Evolutionary conservation across 768 basidiomycete species (phyloP), one percentile per base, ranked within the genome.

Genomic region (Sarcodon aspratus): DNA sequence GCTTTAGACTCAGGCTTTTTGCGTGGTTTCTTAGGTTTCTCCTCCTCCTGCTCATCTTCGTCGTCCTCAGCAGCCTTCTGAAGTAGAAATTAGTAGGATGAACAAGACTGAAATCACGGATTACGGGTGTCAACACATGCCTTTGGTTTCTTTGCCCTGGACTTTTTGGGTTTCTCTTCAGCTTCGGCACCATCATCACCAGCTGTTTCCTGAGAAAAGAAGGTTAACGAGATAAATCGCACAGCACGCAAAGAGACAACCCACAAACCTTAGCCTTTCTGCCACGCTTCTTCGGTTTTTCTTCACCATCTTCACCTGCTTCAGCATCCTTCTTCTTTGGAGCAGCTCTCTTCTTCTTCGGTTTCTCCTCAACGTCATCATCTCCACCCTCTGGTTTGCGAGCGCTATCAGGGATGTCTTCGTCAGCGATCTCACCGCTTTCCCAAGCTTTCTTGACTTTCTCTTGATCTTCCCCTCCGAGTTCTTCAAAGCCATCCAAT

Each of bases 401-500:
- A 3, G 88, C 87, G 13, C 71, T 73, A 33, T 76, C 79, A 6
- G 89, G 89, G 36, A 94, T 79, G 57, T 95, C 93, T 55, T 82
- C 91, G 33, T 83, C 79, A 6, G 79, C 88, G 45, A 96, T 86
- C 33, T 81, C 71, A 5, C 85, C 92, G 1, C 72, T 76, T 45
- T 86, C 76, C 72, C 77, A 90, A 1, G 94, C 92, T 57, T 73
- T 77, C 49, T 61, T 67, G 37, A 96, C 62, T 50, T 79, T 82
- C 6, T 71, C 77, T 63, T 94, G 71, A 60, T 94, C 90, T 38
- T 78, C 83, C 1, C 70, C 66, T 0, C 58, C 66, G 43, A 92
- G 72, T 0, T 82, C 82, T 15, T 91, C 87, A 62, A 74, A 95
- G 15, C 93, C 93, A 60, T 97, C 93, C 35, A 95, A 67, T 1